Base-by-base conservation (phyloP, 495 filamentous ascomycete genomes). In the Penicillium roqueforti region DNA sequence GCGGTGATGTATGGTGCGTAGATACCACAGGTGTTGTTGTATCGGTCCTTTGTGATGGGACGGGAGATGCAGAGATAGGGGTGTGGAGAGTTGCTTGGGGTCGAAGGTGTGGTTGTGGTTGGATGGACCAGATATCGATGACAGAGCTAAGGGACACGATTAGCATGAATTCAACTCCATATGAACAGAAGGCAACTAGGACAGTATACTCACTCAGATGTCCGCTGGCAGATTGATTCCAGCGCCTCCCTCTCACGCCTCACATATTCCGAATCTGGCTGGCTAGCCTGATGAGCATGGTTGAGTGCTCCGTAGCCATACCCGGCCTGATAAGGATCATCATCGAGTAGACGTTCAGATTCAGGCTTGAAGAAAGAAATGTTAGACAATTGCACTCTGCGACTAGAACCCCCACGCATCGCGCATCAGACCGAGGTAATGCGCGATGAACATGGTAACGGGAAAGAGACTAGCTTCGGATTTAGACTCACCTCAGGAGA, bases 181-280 rank as follows among this genome's bases (percentile, higher is more conserved):
- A 26, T 23, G 16, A 25, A 37, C 10, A 20, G 13, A 42, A 1
- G 31, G 2, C 3, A 28, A 16, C 13, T 8, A 14, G 31, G 14
- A 20, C 2, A 25, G 31, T 47, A 47, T 48, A 67, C 76, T 67
- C 55, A 81, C 78, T 80, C 78, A 8, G 78, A 81, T 25, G 78
- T 76, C 38, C 71, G 62, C 53, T 80, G 77, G 60, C 77, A 79
- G 56, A 81, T 81, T 5, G 73, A 74, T 58, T 80, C 75, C 31
- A 80, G 61, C 1, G 76, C 78, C 62, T 81, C 78, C 20, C 75
- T 66, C 55, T 81, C 78, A 38, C 74, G 74, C 53, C 71, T 75
- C 54, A 76, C 63, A 51, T 73, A 71, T 56, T 77, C 76, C 39
- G 76, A 67, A 65, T 81, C 77, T 14, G 75, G 71, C 31, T 78